These are phyloP conservation scores for Lindgomyces ingoldianus DNA, from an alignment of 495 filamentous ascomycete genomes.

Conservation along the genomic window DNA sequence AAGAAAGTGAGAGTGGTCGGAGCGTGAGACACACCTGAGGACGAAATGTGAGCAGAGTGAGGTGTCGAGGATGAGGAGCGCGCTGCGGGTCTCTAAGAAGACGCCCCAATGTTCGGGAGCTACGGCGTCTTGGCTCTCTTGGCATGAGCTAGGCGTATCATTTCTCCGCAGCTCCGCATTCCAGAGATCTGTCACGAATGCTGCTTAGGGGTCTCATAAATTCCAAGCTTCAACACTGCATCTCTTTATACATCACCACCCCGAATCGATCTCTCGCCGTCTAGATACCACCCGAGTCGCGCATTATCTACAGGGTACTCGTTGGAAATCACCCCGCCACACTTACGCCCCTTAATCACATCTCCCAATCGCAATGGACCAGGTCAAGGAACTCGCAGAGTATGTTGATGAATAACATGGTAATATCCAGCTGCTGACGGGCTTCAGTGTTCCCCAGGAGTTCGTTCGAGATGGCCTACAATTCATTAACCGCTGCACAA, in stretches of 20 bases:
- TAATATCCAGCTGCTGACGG: background rate
- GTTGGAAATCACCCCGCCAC: constrained; percentile 55
- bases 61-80: background rate
- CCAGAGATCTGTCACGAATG: constrained; percentile 17
- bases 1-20: background rate
- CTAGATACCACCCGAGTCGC: background rate
- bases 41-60: background rate
- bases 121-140: background rate
- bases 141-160: constrained; percentile 7
- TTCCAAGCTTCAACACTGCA: constrained; percentile 15
- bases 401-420: constrained; percentile 1
- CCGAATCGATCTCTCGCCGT: background rate
- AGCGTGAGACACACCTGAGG: background rate
- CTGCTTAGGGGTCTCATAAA: constrained; percentile 4
- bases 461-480: constrained; percentile 79
- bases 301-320: constrained; percentile 31
- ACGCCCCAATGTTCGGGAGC: constrained; percentile 1
- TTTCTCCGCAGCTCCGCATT: background rate
- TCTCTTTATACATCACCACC: background rate
- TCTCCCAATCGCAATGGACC: constrained; percentile 50
- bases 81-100: too few relatives aligned
- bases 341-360: background rate
- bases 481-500: constrained; percentile 81
- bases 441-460: constrained; percentile 76
- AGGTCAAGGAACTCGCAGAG: constrained; percentile 62